phyloP scores from a whole-genome alignment of 441 rosid species.

The Adansonia rubrostipa region DNA sequence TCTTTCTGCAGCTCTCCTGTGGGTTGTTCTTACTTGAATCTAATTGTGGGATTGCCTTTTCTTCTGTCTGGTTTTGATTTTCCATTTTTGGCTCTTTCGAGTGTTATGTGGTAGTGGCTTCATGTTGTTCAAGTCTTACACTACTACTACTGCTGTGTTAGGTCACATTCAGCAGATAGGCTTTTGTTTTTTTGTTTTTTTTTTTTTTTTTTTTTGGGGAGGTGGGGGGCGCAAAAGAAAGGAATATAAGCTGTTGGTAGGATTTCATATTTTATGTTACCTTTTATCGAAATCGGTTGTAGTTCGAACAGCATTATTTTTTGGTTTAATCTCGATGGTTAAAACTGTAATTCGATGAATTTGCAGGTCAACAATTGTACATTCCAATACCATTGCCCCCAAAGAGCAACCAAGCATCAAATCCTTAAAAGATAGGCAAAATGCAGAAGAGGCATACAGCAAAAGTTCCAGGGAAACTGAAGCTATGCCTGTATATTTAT shows the following conservation, averaged over 20 bases:
- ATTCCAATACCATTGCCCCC: conserved; percentile 54
- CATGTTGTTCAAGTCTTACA: background rate
- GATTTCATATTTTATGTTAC: background rate
- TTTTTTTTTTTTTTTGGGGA: background rate
- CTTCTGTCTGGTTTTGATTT: background rate
- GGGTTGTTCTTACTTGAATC: background rate
- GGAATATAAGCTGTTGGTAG: background rate
- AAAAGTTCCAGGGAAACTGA: conserved; percentile 49
- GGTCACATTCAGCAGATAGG: background rate
- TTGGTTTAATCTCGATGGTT: conserved; percentile 13
- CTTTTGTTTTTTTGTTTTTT: background rate
- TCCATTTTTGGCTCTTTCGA: background rate
- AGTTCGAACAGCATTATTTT: background rate
- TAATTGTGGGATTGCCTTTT: background rate
- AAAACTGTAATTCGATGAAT: background rate
- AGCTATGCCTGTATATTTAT: conserved; percentile 44
- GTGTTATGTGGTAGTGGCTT: background rate
- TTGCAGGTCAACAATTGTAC: conserved; percentile 83
- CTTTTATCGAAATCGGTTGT: background rate
- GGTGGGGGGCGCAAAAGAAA: background rate
- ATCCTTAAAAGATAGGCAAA: conserved; percentile 43
- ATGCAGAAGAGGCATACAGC: conserved; percentile 43
- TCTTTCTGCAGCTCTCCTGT: background rate
- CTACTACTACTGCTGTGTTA: background rate
- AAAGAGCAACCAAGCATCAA: conserved; percentile 49